Evolutionary conservation across 2,329 filamentous ascomycete species (phyloP).

Genomic region (Orbilia quercus): DNA sequence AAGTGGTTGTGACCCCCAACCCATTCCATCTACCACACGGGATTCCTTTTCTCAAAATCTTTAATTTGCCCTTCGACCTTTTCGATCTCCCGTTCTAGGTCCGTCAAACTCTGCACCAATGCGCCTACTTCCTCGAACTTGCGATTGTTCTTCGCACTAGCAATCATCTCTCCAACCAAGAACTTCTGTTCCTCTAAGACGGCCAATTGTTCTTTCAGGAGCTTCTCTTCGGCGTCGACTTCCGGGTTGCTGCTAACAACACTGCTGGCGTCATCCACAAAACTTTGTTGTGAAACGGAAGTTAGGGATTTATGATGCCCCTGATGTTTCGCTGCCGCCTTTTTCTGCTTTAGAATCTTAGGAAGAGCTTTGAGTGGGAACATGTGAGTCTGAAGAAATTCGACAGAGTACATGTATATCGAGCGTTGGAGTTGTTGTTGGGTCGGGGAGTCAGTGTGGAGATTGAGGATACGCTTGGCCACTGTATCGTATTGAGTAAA

Average conservation of each 20-base stretch:
- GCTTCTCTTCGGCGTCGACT: conserved; percentile 84
- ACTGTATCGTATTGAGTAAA: conserved; percentile 88
- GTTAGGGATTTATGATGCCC: conserved; percentile 40
- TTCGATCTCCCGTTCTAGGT: conserved; percentile 82
- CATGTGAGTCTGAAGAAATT: conserved; percentile 90
- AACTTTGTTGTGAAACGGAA: conserved; percentile 36
- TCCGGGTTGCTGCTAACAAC: conserved; percentile 71
- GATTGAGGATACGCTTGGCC: conserved; percentile 81
- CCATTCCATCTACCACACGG: conserved; percentile 36
- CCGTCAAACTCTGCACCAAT: conserved; percentile 81
- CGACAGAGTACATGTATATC: conserved; percentile 82
- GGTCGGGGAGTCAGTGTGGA: conserved; percentile 77
- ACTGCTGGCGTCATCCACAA: conserved; percentile 62
- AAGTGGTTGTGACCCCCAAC: too few species aligned
- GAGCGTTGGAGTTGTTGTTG: conserved; percentile 82
- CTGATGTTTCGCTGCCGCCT: conserved; percentile 28
- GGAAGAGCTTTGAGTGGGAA: conserved; percentile 82
- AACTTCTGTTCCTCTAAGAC: conserved; percentile 92
- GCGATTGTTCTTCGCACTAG: conserved; percentile 77
- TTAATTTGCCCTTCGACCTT: conserved; percentile 73
- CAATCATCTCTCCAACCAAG: conserved; percentile 86
- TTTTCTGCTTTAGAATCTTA: conserved; percentile 69
- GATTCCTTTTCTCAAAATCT: conserved; percentile 68
- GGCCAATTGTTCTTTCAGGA: conserved; percentile 80
- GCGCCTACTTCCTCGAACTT: conserved; percentile 89